These are phyloP conservation scores for Ceratobasidium theobromae DNA, from an alignment of 1,284 basidiomycete species.

Conservation along the genomic window DNA sequence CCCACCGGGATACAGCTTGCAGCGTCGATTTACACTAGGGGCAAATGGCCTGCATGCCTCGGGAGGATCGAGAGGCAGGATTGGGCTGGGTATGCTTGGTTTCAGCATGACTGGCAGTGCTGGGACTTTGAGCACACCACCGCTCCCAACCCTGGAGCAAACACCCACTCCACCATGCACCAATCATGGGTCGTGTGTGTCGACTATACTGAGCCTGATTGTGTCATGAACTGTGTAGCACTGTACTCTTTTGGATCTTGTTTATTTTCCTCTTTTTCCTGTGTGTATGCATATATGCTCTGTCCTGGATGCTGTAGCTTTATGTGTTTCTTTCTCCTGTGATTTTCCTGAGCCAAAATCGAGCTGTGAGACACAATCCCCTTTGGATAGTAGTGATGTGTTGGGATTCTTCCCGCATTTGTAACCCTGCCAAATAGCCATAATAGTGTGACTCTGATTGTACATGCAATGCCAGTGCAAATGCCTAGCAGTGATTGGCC, in stretches of 20 bases:
- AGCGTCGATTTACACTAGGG: constrained; percentile 20
- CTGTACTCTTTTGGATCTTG: neutral
- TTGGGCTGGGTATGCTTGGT: constrained; percentile 23
- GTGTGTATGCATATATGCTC: too few relatives aligned
- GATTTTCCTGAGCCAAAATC: too few relatives aligned
- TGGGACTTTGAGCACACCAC: constrained; percentile 4
- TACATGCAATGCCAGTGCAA: too few relatives aligned
- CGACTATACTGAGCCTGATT: constrained; percentile 28
- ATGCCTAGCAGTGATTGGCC: too few relatives aligned
- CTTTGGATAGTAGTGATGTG: constrained; percentile 2
- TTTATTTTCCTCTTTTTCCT: constrained; percentile 27
- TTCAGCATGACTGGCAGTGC: constrained; percentile 13
- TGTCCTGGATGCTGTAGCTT: constrained; percentile 31
- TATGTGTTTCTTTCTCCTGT: constrained; percentile 7
- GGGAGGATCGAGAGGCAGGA: constrained; percentile 8
- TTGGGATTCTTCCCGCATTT: constrained; percentile 13
- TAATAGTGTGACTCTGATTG: neutral
- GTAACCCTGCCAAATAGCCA: constrained; percentile 21
- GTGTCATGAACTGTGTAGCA: constrained; percentile 10
- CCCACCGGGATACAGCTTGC: constrained; percentile 13
- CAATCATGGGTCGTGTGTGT: constrained; percentile 17
- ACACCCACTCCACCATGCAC: constrained; percentile 22
- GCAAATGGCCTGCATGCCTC: neutral
- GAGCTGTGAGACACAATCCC: too few relatives aligned
- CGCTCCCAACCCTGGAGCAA: constrained; percentile 10